Percentiles rank a stretch among this genome's conserved stretches.
These are phyloP conservation scores for Auriscalpium vulgare DNA, from an alignment of 768 basidiomycete species.

Conservation along the genomic window DNA sequence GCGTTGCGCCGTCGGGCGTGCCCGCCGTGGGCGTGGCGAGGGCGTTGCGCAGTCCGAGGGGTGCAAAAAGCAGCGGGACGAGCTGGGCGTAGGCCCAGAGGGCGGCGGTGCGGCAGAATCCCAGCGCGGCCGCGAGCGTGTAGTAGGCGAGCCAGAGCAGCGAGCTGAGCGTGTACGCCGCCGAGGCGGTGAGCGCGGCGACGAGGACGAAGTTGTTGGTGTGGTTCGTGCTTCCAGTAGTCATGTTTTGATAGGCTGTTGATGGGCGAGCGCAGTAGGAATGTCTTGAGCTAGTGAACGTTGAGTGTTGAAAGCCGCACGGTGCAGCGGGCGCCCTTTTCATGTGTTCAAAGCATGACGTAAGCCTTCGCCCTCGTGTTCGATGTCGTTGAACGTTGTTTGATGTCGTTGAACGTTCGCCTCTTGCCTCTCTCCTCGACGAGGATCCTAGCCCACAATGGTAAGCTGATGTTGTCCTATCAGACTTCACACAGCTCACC, in stretches of 20 bases:
- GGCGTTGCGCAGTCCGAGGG: neutral
- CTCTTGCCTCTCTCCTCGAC: neutral
- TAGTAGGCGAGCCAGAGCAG: neutral
- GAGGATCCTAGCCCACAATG: neutral
- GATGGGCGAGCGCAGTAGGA: no score
- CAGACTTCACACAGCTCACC: neutral
- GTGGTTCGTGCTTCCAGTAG: no score
- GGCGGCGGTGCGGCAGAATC: neutral
- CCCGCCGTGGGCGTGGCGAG: neutral
- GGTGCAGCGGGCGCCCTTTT: no score
- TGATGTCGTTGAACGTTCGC: no score
- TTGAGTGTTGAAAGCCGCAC: no score
- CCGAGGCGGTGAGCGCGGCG: neutral
- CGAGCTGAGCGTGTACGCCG: neutral
- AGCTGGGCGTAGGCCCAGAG: neutral
- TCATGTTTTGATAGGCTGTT: no score
- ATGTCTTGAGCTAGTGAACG: no score
- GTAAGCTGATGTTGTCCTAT: neutral
- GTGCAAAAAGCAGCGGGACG: neutral
- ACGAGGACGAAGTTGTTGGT: neutral
- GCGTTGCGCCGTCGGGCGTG: neutral
- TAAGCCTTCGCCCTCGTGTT: neutral
- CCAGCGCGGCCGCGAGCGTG: neutral
- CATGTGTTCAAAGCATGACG: neutral
- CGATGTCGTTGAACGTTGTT: no score